Percentiles rank a stretch among this genome's conserved stretches.
These are phyloP conservation scores for Mortierella sp. DNA, from an alignment of 371 early-diverging fungal genomes.

Conservation along the genomic window DNA sequence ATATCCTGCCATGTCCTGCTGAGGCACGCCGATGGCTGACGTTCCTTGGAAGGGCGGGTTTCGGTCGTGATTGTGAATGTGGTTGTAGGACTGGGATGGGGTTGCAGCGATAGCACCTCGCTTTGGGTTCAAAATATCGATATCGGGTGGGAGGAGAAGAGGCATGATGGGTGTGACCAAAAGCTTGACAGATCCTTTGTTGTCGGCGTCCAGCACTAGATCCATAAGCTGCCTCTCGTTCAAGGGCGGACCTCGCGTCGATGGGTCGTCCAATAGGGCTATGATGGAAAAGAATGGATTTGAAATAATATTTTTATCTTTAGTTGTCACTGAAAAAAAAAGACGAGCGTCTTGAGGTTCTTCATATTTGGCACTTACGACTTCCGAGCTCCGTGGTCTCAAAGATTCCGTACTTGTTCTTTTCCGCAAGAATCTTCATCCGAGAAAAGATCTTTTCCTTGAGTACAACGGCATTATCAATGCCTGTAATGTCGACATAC, in stretches of 20 bases:
- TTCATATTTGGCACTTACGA: constrained; percentile 52
- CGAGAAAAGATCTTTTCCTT: constrained; percentile 65
- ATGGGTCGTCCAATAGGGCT: constrained; percentile 30
- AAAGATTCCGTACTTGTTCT: constrained; percentile 63
- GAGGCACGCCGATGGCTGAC: background rate
- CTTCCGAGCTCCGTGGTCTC: constrained; percentile 66
- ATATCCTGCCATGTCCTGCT: constrained; percentile 27
- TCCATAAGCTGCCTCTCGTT: constrained; percentile 42
- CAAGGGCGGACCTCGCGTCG: constrained; percentile 33
- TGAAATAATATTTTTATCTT: no score
- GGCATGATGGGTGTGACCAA: constrained; percentile 52
- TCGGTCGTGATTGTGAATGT: constrained; percentile 8
- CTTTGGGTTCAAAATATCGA: constrained; percentile 49
- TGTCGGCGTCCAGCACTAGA: constrained; percentile 33
- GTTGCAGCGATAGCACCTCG: constrained; percentile 26
- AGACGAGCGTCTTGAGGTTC: background rate
- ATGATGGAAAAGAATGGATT: background rate
- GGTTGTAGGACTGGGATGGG: constrained; percentile 8
- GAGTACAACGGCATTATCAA: constrained; percentile 62
- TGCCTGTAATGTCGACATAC: constrained; percentile 65
- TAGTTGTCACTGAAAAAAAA: no score
- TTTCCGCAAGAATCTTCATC: constrained; percentile 61
- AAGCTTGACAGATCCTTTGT: constrained; percentile 45
- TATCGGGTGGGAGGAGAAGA: constrained; percentile 43
- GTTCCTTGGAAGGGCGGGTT: constrained; percentile 36